Conservation (phyloP, 331 rosid species). For the Stylosanthes scabra region DNA sequence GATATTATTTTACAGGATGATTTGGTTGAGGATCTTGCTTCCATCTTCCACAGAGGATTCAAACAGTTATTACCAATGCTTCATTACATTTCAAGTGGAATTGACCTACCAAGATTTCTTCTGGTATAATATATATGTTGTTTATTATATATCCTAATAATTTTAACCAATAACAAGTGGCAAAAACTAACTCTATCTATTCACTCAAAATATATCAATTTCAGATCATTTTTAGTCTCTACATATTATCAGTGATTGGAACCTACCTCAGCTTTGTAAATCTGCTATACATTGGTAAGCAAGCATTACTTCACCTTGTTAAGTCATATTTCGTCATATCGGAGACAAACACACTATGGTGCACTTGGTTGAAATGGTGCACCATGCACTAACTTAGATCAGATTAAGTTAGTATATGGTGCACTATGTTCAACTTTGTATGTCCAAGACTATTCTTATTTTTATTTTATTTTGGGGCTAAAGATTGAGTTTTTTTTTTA, state of each 20-base stretch:
- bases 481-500: conserved; percentile 1
- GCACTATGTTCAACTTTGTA: too few species aligned
- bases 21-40: conserved; percentile 59
- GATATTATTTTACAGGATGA: conserved; percentile 54
- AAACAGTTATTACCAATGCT: conserved; percentile 53
- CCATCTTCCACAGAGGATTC: conserved; percentile 46
- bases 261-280: conserved; percentile 65
- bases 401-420: too few species aligned
- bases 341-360: too few species aligned
- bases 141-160: too few species aligned
- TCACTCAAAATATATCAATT: conserved; percentile 16
- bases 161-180: background rate
- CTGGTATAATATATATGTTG: conserved; percentile 52
- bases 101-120: conserved; percentile 61
- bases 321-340: background rate
- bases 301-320: conserved; percentile 24
- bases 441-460: background rate
- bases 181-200: conserved; percentile 1
- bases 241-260: conserved; percentile 68
- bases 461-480: background rate
- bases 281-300: conserved; percentile 71
- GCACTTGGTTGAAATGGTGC: too few species aligned
- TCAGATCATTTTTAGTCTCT: conserved; percentile 66
- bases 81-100: conserved; percentile 55
- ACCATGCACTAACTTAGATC: too few species aligned